A percentile compares a stretch with the other conserved stretches of the same genome.
Conservation (phyloP, 2,329 filamentous ascomycete genomes). For the Fusarium goolgardi region DNA sequence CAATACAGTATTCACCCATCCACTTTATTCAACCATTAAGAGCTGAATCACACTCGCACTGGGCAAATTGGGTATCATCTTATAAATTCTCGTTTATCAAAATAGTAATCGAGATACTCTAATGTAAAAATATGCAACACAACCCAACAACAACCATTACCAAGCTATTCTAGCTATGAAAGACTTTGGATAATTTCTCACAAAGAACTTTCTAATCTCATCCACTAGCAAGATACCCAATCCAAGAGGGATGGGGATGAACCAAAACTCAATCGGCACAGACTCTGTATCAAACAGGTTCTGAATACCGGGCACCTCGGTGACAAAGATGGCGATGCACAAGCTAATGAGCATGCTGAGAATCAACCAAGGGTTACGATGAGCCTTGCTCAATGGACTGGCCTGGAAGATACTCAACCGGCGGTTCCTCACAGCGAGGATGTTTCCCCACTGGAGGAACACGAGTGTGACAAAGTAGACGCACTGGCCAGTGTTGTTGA, state of each 20-base stretch:
- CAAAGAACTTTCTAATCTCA: constrained; percentile 63
- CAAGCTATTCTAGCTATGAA: constrained; percentile 61
- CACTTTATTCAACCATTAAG: not conserved
- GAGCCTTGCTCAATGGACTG: constrained; percentile 58
- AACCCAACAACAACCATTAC: constrained; percentile 48
- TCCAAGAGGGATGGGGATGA: constrained; percentile 63
- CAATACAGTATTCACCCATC: not conserved
- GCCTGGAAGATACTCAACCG: constrained; percentile 64
- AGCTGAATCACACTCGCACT: not conserved
- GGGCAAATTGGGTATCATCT: not conserved
- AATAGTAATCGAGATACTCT: not conserved
- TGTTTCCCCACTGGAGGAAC: constrained; percentile 65
- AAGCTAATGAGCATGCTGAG: constrained; percentile 60
- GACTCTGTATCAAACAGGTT: constrained; percentile 60
- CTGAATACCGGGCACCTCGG: constrained; percentile 63
- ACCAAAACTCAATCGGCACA: constrained; percentile 64
- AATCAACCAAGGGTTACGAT: constrained; percentile 63
- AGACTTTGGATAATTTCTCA: constrained; percentile 59
- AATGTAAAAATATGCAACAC: not conserved
- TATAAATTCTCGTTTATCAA: not conserved
- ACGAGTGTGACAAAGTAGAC: constrained; percentile 67
- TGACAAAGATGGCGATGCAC: constrained; percentile 65
- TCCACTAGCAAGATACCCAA: constrained; percentile 63
- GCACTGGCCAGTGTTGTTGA: constrained; percentile 62
- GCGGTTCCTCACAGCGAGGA: constrained; percentile 63